Base-by-base conservation (phyloP, 2,329 filamentous ascomycete genomes). In the Aureobasidium sp. region DNA sequence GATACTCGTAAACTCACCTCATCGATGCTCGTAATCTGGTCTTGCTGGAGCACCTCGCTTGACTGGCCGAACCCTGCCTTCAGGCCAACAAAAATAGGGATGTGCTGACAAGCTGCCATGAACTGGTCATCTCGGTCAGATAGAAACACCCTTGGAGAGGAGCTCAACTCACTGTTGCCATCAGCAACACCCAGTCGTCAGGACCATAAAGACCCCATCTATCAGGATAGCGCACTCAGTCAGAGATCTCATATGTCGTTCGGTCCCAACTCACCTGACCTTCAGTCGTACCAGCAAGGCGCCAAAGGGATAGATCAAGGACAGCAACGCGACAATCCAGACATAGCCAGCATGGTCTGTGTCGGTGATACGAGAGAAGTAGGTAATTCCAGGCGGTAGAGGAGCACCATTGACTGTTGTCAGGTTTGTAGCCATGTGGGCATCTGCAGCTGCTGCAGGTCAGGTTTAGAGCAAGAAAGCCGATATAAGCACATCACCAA, bases 261-360 rank as follows among this genome's bases (percentile, higher is more conserved):
- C 5, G 4, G 7, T 20, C 12, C 5, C 10, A n/a, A 20, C 51
- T 32, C n/a, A 55, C 51, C 51, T 29, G 29, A 63, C 52, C 5
- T 41, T 59, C 1, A 46, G n/a, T 13, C 62, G 46, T 20, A 63
- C 55, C 5, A 51, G 9, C 20, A 59, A 26, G 8, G 55, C 50
- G 36, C 62, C 55, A 29, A 63, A 44, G 7, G 44, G 47, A 37
- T 59, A 59, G 20, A 59, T 59, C 47, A 63, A 36, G 13, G 55
- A 59, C n/a, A 63, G 55, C 15, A 59, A 37, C 12, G 46, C 62
- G 34, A 51, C 50, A 26, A 63, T 59, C 53, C 47, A 59, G 15
- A 63, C 34, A 51, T 52, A 59, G 20, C 62, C 62, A 47, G 62
- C 55, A 44, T 56, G 62, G 32, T 63, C 56, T 47, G 55, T 63